Base-by-base conservation (phyloP, 2,329 filamentous ascomycete species). In the Neofusicoccum laricinum region DNA sequence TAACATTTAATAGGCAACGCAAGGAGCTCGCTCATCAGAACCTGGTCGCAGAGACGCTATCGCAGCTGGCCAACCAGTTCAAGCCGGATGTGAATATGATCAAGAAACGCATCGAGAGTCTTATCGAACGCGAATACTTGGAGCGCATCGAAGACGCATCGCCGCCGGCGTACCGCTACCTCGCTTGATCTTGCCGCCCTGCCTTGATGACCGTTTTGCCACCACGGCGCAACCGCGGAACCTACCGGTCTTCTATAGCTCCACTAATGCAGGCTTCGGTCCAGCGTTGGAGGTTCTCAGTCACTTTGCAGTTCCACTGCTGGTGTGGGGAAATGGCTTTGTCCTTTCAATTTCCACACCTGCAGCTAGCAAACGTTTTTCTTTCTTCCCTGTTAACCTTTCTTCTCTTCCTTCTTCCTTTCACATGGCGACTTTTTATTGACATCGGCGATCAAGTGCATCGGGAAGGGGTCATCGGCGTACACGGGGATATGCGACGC, bases 41-140 rank as follows among this genome's bases (percentile, higher is more conserved):
- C 62, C 86, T 94, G 59, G 81, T 92, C 46, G 85, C 83, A 17
- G 90, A 93, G 75, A 90, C 91, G 12, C 84, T 93, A 64, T 79
- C 83, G n/a, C 88, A 91, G 71, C 81, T 93, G 17, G 81, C 81
- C 0, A 78, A 81, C 58, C 88, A 89, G 48, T 94, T 94, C 81
- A 89, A 87, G 71, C 91, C 91, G 0, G 90, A 93, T 64, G 84
- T 93, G 40, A 82, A 83, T 34, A 87, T 93, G 78, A 89, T 94
- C 78, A 94, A 94, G 82, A 89, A 87, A 74, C 87, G 88, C n/a
- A 89, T 94, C 65, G 91, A 93, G 74, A 88, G 88, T 67, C 79
- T 94, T 57, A 91, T 94, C 58, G 85, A 87, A 66, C 84, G 90
- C 66, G 91, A 94, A 72, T 94, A 93, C 69, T 80, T 94, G 19